A percentile compares a stretch with the other conserved stretches of the same genome.
These are phyloP conservation scores for Talaromyces sp. DNA, from an alignment of 2,329 filamentous ascomycete species.

Conservation along the genomic window DNA sequence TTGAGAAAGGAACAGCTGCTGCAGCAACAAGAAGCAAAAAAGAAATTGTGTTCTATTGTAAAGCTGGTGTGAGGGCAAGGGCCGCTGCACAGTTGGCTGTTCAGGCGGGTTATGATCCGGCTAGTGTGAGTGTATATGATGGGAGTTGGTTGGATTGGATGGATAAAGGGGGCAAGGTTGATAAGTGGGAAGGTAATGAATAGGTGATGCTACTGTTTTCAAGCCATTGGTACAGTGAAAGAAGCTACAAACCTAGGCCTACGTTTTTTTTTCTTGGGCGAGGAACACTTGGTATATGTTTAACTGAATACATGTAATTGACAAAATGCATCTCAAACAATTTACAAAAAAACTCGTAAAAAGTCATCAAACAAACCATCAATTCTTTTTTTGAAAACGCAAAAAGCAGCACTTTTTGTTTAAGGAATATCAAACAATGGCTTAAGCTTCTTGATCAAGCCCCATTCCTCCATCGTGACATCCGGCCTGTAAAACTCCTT, in stretches of 20 bases:
- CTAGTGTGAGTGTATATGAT: conserved; percentile 50
- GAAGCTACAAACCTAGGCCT: not conserved
- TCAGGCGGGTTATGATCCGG: conserved; percentile 67
- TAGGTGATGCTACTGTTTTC: conserved; percentile 6
- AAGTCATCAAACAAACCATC: not conserved
- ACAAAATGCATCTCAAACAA: not conserved
- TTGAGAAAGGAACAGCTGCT: conserved; percentile 37
- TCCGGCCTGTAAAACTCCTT: conserved; percentile 93
- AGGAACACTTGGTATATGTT: not conserved
- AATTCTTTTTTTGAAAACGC: not conserved
- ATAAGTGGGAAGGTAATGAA: conserved; percentile 38
- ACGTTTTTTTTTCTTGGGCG: not conserved
- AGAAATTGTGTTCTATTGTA: conserved; percentile 81
- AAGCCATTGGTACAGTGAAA: not conserved
- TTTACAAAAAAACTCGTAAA: not conserved
- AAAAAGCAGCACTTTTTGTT: conserved; percentile 15
- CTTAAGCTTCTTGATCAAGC: conserved; percentile 92
- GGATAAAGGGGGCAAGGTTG: conserved; percentile 60
- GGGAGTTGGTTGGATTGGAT: conserved; percentile 70
- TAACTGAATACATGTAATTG: not conserved
- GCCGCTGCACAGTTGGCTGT: conserved; percentile 72
- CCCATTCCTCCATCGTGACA: conserved; percentile 89
- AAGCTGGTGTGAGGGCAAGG: conserved; percentile 76
- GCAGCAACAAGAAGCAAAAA: conserved; percentile 5
- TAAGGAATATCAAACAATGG: conserved; percentile 82